These are phyloP conservation scores for Saccharomycopsis lassenensis DNA, from an alignment of 805 yeast genomes.

Conservation along the genomic window DNA sequence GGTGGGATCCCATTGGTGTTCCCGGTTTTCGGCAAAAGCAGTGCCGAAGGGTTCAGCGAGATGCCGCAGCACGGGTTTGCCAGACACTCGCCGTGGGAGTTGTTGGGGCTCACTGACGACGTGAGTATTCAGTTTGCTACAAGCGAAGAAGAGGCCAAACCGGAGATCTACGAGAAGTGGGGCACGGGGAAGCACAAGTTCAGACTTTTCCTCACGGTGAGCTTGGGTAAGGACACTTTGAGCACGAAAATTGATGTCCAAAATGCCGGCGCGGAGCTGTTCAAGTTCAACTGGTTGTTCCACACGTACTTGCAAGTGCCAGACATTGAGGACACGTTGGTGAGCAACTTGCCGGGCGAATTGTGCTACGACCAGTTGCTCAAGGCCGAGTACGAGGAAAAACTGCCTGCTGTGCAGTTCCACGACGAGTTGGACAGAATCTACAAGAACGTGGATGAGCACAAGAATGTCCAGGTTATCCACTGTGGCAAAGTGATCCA, in stretches of 20 bases:
- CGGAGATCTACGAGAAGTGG: conserved; percentile 53
- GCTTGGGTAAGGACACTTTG: conserved; percentile 45
- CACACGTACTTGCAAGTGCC: conserved; percentile 75
- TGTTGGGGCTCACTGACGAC: conserved; percentile 70
- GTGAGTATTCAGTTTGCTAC: conserved; percentile 86
- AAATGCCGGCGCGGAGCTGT: conserved; percentile 49
- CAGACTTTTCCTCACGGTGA: conserved; percentile 61
- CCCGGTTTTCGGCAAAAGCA: conserved; percentile 80
- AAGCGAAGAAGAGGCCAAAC: conserved; percentile 71
- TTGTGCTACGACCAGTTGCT: conserved; percentile 68
- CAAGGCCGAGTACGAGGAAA: conserved; percentile 50
- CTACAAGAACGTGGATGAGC: conserved; percentile 49
- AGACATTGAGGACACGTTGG: conserved; percentile 69
- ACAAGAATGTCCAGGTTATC: conserved; percentile 54
- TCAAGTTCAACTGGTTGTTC: conserved; percentile 90
- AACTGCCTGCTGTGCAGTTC: conserved; percentile 63
- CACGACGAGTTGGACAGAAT: conserved; percentile 78
- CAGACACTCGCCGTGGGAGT: conserved; percentile 84
- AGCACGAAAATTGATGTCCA: conserved; percentile 65
- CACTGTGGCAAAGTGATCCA: conserved; percentile 62
- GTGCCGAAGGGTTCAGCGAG: conserved; percentile 43
- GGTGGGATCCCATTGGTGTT: conserved; percentile 97
- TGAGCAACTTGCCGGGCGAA: conserved; percentile 69
- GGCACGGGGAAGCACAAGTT: conserved; percentile 48
- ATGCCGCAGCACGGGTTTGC: conserved; percentile 98